Percentiles rank a stretch among this genome's conserved stretches.
These are phyloP conservation scores for Xylaria flabelliformis DNA, from an alignment of 495 filamentous ascomycete species.

Conservation along the genomic window DNA sequence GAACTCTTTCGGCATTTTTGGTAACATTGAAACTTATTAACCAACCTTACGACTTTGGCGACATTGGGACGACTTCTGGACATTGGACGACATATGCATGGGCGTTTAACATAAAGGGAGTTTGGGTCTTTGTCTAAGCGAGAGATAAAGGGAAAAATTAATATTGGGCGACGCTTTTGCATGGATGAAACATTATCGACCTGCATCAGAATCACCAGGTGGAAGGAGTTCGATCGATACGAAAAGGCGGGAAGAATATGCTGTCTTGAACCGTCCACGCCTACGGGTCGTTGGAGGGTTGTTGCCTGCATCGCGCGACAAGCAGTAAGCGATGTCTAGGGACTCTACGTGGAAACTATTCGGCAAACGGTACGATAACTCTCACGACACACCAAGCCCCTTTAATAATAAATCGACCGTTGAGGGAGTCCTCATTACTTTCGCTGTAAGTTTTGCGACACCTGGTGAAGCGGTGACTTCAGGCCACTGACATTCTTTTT, in stretches of 20 bases:
- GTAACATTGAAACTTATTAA: slow-evolving; percentile 14
- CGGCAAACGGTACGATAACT: slow-evolving; percentile 16
- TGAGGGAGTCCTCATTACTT: slow-evolving; percentile 33
- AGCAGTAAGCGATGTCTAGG: slow-evolving; percentile 27
- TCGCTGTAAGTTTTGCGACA: slow-evolving; percentile 33
- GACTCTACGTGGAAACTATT: neutral
- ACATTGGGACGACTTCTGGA: neutral
- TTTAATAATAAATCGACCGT: slow-evolving; percentile 25
- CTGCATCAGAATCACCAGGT: neutral
- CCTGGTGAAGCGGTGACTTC: neutral
- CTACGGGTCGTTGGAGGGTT: slow-evolving; percentile 21
- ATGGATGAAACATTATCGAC: slow-evolving; percentile 1
- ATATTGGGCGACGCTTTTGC: neutral
- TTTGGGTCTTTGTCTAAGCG: neutral
- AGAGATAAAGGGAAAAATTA: neutral
- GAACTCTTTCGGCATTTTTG: slow-evolving; percentile 2
- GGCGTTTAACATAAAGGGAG: neutral
- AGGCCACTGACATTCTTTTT: neutral
- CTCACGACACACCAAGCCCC: neutral
- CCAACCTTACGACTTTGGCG: neutral
- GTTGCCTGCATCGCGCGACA: slow-evolving; percentile 2
- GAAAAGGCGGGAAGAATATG: slow-evolving; percentile 19
- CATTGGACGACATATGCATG: slow-evolving; percentile 1
- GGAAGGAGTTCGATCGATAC: neutral
- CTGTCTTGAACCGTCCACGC: slow-evolving; percentile 2